Conservation (phyloP, 345 rosid genomes). For the Reutealis trisperma region DNA sequence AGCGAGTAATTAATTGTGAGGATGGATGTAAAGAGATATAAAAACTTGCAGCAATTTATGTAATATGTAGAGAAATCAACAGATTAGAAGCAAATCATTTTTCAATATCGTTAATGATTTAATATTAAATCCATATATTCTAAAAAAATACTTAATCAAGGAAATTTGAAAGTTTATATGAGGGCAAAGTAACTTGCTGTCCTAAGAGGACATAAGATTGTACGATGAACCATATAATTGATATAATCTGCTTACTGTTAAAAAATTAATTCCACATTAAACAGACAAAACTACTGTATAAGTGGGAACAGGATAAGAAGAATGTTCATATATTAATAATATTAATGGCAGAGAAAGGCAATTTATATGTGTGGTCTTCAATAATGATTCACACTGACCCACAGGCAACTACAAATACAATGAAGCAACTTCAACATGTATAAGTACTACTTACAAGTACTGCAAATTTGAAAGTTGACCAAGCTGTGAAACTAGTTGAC, state of each 20-base stretch:
- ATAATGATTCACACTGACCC: background rate
- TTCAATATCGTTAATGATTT: background rate
- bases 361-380: background rate
- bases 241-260: background rate
- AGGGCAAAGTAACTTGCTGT: background rate
- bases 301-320: background rate
- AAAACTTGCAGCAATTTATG: background rate
- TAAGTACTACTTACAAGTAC: slow-evolving; percentile 61
- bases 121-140: background rate
- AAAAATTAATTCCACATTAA: slow-evolving; percentile 2
- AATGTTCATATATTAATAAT: background rate
- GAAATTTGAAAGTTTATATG: background rate
- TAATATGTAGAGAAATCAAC: background rate
- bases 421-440: background rate
- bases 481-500: slow-evolving; percentile 62
- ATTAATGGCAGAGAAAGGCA: background rate
- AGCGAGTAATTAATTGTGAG: background rate
- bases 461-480: slow-evolving; percentile 66
- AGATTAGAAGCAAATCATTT: background rate
- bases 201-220: background rate
- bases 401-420: background rate
- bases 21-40: too few relatives aligned
- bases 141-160: background rate
- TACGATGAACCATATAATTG: background rate
- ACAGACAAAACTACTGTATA: background rate